These are phyloP conservation scores for Ogataea nitratoaversa DNA, from an alignment of 805 yeast genomes.

Conservation along the genomic window DNA sequence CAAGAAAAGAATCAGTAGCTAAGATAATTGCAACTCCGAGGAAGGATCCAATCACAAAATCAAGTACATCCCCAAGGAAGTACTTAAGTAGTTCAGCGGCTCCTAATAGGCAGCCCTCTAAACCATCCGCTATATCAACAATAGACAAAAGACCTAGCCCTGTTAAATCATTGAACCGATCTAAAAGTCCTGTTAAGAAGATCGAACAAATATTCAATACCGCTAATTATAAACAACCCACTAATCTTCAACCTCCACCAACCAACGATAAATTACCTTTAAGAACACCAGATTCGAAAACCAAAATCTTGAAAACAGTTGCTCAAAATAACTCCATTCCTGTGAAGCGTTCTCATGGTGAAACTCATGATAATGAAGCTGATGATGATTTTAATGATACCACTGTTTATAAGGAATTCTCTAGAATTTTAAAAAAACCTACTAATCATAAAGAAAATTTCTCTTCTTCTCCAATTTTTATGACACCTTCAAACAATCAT, in stretches of 20 bases:
- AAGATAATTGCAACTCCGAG: no score
- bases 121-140: no score
- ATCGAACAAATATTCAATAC: no score
- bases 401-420: constrained; percentile 20
- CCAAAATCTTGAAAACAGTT: constrained; percentile 8
- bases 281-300: neutral
- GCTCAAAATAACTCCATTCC: constrained; percentile 13
- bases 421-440: constrained; percentile 17
- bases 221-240: neutral
- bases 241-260: neutral
- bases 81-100: no score
- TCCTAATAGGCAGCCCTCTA: no score
- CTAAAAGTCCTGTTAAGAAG: no score
- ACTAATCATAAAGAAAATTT: constrained; percentile 22
- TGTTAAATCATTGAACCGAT: no score
- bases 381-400: constrained; percentile 7
- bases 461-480: constrained; percentile 19
- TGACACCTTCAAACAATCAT: constrained; percentile 4
- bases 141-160: no score
- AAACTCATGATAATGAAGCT: constrained; percentile 6
- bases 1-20: no score
- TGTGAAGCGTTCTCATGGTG: constrained; percentile 12
- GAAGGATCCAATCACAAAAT: no score
- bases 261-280: constrained; percentile 1
- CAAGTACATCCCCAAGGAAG: neutral